Conservation (phyloP, 108 stramenopile species). For the Conticribra guillardii region DNA sequence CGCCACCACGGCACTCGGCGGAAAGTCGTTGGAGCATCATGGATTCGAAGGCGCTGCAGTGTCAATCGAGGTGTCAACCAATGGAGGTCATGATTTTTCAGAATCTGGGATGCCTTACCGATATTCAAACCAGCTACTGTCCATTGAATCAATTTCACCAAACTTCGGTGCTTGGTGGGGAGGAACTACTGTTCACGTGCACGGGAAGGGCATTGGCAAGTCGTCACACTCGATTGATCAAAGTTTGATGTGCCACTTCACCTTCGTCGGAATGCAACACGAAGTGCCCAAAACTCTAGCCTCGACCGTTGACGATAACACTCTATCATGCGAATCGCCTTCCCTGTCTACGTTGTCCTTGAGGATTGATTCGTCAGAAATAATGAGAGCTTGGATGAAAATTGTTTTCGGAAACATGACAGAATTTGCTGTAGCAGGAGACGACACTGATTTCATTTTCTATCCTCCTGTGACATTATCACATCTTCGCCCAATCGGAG, state of each 20-base stretch:
- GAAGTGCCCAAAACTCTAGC: background rate
- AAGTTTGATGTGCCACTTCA: background rate
- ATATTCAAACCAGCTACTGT: background rate
- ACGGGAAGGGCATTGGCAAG: background rate
- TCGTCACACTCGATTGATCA: background rate
- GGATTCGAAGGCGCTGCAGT: background rate
- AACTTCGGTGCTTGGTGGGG: background rate
- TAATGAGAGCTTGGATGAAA: background rate
- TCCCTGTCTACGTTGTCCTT: background rate
- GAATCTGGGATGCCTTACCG: background rate
- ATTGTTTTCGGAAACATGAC: background rate
- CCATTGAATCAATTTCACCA: background rate
- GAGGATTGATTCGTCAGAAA: background rate
- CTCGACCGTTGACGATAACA: background rate
- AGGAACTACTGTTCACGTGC: background rate
- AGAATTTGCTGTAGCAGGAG: background rate
- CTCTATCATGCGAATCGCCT: background rate
- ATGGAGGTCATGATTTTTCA: conserved; percentile 8
- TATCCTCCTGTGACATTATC: background rate
- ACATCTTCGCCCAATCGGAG: conserved; percentile 8
- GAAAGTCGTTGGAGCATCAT: background rate
- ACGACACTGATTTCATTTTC: background rate
- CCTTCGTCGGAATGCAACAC: background rate
- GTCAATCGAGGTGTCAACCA: conserved; percentile 2
- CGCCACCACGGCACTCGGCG: background rate